Base-by-base conservation (phyloP, 2,329 filamentous ascomycete genomes). In the Ophiognomonia clavigignenti-juglandacearum region DNA sequence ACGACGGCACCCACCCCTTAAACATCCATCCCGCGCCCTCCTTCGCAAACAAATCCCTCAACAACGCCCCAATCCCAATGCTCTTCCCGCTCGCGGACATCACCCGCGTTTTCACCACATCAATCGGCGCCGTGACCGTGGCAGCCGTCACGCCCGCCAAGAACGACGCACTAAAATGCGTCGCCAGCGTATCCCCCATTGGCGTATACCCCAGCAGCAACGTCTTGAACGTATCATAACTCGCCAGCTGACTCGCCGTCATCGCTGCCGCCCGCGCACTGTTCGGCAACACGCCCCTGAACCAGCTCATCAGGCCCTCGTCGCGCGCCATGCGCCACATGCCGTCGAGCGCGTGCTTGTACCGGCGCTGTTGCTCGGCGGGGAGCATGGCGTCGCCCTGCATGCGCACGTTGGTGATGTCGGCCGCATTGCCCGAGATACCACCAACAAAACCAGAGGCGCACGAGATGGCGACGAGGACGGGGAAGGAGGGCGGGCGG, bases 321-420 rank as follows among this genome's bases (percentile, higher is more conserved):
- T 89, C 82, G 47, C 85, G 79, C n/a, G 84, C 78, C 88, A 97
- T 96, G 54, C 88, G 83, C 22, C 86, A 69, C 59, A 97, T 74
- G 23, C 93, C 93, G 62, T 97, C 85, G 39, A 96, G 65, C 3
- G 91, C 93, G 65, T 97, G 80, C 54, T 82, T 85, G 71, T 98
- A 98, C 67, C 95, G 93, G 47, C 92, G 80, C 39, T 88, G 82
- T 60, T 95, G 73, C 5, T 77, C 76, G 1, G 70, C 60, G 0
- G 90, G 86, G 1, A 96, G 80, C 0, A 89, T 82, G 3, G 87
- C 84, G 61, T 85, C 93, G 68, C 95, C 88, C 70, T 98, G 93
- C 93, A 98, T 98, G 56, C 93, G 88, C 41, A 98, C 93, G 68
- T 98, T 98, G 60, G 96, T 76, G 27, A 98, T 90, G 64, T 98